These are phyloP conservation scores for Colletotrichum viniferum DNA, from an alignment of 2,329 filamentous ascomycete species.

Conservation along the genomic window DNA sequence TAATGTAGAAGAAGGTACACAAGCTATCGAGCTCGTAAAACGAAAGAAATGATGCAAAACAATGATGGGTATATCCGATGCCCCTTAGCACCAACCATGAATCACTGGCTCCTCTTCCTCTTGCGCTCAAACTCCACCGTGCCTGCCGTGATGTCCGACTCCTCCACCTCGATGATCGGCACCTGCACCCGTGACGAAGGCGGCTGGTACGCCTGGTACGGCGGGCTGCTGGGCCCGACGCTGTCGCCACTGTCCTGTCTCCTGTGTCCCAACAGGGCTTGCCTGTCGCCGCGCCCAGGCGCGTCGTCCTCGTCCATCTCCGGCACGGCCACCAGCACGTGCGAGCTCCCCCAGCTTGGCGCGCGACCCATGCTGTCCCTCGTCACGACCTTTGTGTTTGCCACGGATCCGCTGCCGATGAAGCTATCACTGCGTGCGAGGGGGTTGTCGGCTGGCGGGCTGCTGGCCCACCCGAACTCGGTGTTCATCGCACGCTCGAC, in stretches of 20 bases:
- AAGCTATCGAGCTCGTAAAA: not conserved
- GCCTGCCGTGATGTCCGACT: constrained; percentile 26
- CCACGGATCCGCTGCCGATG: constrained; percentile 25
- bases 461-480: constrained; percentile 37
- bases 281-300: constrained; percentile 27
- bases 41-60: not conserved
- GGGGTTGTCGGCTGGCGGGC: not conserved
- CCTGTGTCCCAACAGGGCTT: constrained; percentile 30
- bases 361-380: constrained; percentile 30
- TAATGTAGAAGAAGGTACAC: not conserved
- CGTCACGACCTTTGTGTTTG: constrained; percentile 8
- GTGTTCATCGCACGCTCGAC: constrained; percentile 35
- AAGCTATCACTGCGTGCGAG: constrained; percentile 29
- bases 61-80: constrained; percentile 13
- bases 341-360: constrained; percentile 41
- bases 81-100: not conserved
- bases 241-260: constrained; percentile 8
- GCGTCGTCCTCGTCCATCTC: constrained; percentile 39
- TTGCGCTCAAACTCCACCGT: constrained; percentile 30
- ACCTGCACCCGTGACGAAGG: not conserved
- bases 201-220: not conserved
- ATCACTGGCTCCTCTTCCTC: constrained; percentile 24
- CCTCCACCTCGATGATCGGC: constrained; percentile 21
- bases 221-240: not conserved
- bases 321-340: constrained; percentile 40